Evolutionary conservation across 768 basidiomycete species (phyloP), one percentile per base, ranked within the genome.

Genomic region (Rhizopogon roseolus): DNA sequence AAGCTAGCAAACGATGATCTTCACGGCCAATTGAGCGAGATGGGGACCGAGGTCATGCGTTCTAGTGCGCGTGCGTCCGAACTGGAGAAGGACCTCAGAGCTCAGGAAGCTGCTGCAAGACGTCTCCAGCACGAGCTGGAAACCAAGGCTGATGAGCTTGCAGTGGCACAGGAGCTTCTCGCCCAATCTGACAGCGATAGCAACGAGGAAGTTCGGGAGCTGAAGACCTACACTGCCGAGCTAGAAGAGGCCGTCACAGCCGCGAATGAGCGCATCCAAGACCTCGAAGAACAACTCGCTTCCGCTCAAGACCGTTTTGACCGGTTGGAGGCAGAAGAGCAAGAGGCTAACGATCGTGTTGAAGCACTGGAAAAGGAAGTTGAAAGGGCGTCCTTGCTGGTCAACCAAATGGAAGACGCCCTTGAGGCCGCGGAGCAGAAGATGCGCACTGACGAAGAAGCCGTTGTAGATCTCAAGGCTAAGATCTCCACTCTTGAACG

Each of bases 351-450:
- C 14, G 75, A 81, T 45, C 77, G 77, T 50, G 64, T 78, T 44
- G 76, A 81, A 49, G 71, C 74, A 49, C 72, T 85, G 5, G 79
- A 82, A 50, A 76, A 70, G 8, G 83, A 85, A 39, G 71, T 71
- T 0, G 73, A 80, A 42, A 74, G 80, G 32, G 75, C 81, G 9
- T 70, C 75, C 14, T 80, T 86, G 59, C 73, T 85, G 2, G 81
- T 75, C 17, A 69, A 75, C 41, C 87, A 91, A 65, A 75, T 90
- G 77, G 86, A 92, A 58, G 81, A 85, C 2, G 91, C 89, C 0
- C 68, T 93, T 50, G 82, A 87, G 49, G 88, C 82, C 6, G 82
- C 84, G 0, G 88, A 92, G 66, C 75, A 76, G 63, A 85, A 85
- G 70, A 88, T 88, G 79, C 64, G 70, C 28, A 72, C 76, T 0